phyloP scores from a whole-genome alignment of 2,329 filamentous ascomycete species.

The Fusarium nygamai region DNA sequence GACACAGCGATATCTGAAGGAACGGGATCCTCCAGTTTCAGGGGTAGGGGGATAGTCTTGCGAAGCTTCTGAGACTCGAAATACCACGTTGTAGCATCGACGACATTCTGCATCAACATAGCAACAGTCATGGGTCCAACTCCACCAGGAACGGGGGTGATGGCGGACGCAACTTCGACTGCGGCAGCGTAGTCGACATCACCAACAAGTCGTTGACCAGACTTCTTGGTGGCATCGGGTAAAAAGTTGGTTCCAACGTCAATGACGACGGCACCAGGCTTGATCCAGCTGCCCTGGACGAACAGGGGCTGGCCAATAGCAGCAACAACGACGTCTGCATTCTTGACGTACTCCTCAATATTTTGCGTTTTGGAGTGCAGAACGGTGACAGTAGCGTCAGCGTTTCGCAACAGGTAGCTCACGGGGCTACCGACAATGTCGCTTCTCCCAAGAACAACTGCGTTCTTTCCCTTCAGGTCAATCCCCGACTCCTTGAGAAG shows the following conservation, averaged over 20 bases:
- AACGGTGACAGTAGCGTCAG: conserved; percentile 94
- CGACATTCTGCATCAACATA: conserved; percentile 96
- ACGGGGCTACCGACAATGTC: conserved; percentile 98
- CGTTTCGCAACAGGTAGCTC: conserved; percentile 93
- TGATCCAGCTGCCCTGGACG: conserved; percentile 95
- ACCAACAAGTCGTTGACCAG: conserved; percentile 89
- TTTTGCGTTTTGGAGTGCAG: conserved; percentile 90
- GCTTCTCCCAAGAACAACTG: conserved; percentile 92
- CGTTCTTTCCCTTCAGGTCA: conserved; percentile 87
- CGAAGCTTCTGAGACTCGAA: conserved; percentile 86
- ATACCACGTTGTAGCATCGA: conserved; percentile 82
- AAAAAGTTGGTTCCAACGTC: conserved; percentile 98
- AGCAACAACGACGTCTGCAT: conserved; percentile 88
- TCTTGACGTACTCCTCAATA: conserved; percentile 78
- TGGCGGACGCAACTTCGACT: conserved; percentile 84
- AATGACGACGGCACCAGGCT: conserved; percentile 93
- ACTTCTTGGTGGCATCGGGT: conserved; percentile 88
- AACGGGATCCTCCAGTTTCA: conserved; percentile 82
- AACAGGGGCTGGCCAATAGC: conserved; percentile 90
- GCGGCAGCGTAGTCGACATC: conserved; percentile 94
- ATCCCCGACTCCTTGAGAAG: conserved; percentile 86
- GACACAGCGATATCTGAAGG: conserved; percentile 97
- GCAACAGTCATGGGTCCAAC: conserved; percentile 99
- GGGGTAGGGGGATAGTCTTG: conserved; percentile 81
- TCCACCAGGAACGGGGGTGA: conserved; percentile 95